These are phyloP conservation scores for Peronospora farinosa DNA, from an alignment of 352 stramenopile genomes.

Conservation along the genomic window DNA sequence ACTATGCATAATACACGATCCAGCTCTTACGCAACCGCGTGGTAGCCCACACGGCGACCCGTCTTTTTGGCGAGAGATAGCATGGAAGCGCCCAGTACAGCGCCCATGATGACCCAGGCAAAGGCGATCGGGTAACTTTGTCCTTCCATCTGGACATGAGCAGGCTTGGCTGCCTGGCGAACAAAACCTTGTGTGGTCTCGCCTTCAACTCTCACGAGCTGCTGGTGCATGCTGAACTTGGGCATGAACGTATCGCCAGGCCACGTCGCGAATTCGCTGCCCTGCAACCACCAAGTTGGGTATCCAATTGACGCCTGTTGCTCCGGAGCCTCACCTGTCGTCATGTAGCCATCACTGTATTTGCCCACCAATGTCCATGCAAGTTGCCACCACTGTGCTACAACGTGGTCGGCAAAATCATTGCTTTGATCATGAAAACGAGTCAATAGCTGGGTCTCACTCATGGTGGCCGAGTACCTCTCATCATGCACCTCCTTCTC, in stretches of 20 bases:
- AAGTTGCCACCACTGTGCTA: slow-evolving; percentile 54
- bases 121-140: slow-evolving; percentile 18
- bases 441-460: slow-evolving; percentile 13
- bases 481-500: slow-evolving; percentile 8
- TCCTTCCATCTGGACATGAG: neutral
- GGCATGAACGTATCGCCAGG: slow-evolving; percentile 60
- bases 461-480: neutral
- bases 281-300: slow-evolving; percentile 50
- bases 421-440: slow-evolving; percentile 45
- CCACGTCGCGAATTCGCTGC: slow-evolving; percentile 57
- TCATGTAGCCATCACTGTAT: slow-evolving; percentile 69
- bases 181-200: slow-evolving; percentile 26
- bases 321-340: slow-evolving; percentile 44
- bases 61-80: slow-evolving; percentile 31
- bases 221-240: slow-evolving; percentile 37
- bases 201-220: slow-evolving; percentile 32
- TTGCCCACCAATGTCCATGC: slow-evolving; percentile 65
- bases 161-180: slow-evolving; percentile 12
- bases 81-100: slow-evolving; percentile 30
- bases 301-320: slow-evolving; percentile 54
- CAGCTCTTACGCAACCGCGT: slow-evolving; percentile 19
- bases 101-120: slow-evolving; percentile 32
- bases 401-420: slow-evolving; percentile 46
- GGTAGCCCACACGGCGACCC: slow-evolving; percentile 36
- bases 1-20: neutral